Evolutionary conservation across 768 basidiomycete genomes (phyloP), one percentile per base, ranked within the genome.

Genomic region (Phylloporus rhodoxanthus): DNA sequence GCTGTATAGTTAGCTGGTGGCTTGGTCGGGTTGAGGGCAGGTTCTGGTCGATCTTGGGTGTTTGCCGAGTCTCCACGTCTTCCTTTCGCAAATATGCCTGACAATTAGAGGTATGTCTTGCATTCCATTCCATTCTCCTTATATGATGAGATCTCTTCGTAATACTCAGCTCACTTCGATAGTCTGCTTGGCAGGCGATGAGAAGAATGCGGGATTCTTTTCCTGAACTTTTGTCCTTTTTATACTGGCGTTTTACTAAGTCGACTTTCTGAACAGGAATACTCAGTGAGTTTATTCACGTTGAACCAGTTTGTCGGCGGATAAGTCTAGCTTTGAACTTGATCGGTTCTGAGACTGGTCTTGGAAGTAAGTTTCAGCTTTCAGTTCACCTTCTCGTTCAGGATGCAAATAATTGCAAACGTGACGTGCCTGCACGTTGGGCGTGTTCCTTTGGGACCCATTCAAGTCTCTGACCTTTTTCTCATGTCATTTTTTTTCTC

Each of bases 391-490:
- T 38, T 33, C 45, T 26, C 48, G 13, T 54, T 61, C 48, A 71
- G 70, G 79, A 81, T 74, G 78, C 65, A 74, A 46, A 65, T 47
- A 53, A 70, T 71, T 75, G 68, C 70, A 72, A 67, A 45, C 68
- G 71, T 72, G 81, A 84, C 74, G 82, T 79, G 81, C 71, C 68
- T 67, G 74, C 77, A 78, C 78, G 29, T 56, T 82, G 81, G 72
- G 75, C 72, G 71, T 63, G 67, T 77, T 81, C 81, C 80, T 80
- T 79, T 69, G 73, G 82, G 78, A 83, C 75, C 80, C 81, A 85
- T 85, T 85, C 84, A 85, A 85, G 83, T 85, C 82, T 79, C 84
- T 84, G 83, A 85, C 32, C 45, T 52, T 55, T 26, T 42, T 23
- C 36, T n/a, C 43, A 34, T 42, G 13, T n/a, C 9, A 4, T 36